Conservation (phyloP, 2,329 filamentous ascomycete species). For the Cytospora piceicola region DNA sequence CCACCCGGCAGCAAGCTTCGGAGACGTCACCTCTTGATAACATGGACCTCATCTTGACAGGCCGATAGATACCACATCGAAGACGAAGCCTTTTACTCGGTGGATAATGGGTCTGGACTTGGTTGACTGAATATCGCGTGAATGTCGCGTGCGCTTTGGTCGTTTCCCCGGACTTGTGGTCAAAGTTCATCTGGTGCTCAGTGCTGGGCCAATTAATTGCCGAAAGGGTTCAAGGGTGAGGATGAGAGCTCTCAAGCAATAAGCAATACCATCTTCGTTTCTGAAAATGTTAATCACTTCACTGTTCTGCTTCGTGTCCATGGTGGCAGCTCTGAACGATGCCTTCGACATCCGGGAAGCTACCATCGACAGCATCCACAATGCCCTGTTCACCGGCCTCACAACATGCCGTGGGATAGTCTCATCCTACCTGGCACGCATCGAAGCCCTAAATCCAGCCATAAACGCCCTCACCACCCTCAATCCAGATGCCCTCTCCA, state of each 20-base stretch:
- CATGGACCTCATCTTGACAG: not conserved
- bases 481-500: constrained; percentile 46
- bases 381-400: constrained; percentile 55
- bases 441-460: constrained; percentile 58
- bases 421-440: constrained; percentile 58
- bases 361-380: constrained; percentile 60
- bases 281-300: not conserved
- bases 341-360: constrained; percentile 59
- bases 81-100: not conserved
- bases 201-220: not conserved
- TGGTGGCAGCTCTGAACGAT: constrained; percentile 19
- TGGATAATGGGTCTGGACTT: not conserved
- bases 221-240: not conserved
- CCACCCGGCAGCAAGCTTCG: not conserved
- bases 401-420: constrained; percentile 60
- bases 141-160: too few relatives aligned
- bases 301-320: not conserved
- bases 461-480: constrained; percentile 62
- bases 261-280: too few relatives aligned
- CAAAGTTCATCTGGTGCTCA: not conserved
- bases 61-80: not conserved
- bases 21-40: not conserved
- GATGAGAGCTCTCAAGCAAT: not conserved
- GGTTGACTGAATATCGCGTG: not conserved
- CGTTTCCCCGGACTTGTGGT: not conserved